phyloP scores from a whole-genome alignment of 768 basidiomycete species.

The Boletus sp. region DNA sequence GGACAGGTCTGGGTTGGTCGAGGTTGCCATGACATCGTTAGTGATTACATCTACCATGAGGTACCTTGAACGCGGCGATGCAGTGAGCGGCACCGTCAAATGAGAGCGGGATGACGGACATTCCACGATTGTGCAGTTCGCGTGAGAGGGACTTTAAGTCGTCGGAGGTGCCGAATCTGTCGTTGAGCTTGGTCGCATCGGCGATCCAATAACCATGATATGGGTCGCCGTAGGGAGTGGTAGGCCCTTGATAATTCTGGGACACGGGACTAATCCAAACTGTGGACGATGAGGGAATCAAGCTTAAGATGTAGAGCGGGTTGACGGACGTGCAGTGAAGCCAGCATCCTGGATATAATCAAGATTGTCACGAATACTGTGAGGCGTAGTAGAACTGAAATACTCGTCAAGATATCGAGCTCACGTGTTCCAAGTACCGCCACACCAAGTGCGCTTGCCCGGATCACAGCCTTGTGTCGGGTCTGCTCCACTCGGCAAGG shows the following conservation, averaged over 20 bases:
- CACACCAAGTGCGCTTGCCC: conserved; percentile 15
- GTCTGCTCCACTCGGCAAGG: conserved; percentile 9
- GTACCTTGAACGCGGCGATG: conserved; percentile 40
- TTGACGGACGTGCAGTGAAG: conserved; percentile 63
- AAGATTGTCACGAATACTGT: conserved; percentile 64
- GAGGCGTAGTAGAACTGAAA: no score
- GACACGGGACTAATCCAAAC: conserved; percentile 85
- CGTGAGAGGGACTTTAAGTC: conserved; percentile 66
- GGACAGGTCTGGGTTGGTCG: conserved; percentile 59
- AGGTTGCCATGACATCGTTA: conserved; percentile 80
- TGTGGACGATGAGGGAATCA: conserved; percentile 18
- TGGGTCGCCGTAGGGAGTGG: conserved; percentile 72
- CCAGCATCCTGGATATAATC: conserved; percentile 84
- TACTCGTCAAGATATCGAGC: no score
- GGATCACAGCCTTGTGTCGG: conserved; percentile 4
- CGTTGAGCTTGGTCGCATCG: conserved; percentile 64
- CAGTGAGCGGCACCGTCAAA: background rate
- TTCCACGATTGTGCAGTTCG: conserved; percentile 67
- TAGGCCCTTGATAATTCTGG: conserved; percentile 70
- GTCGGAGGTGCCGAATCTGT: conserved; percentile 65
- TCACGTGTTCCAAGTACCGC: conserved; percentile 15
- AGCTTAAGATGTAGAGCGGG: background rate
- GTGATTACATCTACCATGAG: conserved; percentile 85
- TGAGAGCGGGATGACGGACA: conserved; percentile 40
- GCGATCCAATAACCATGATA: conserved; percentile 88